These are phyloP conservation scores for Eucalyptus marginata DNA, from an alignment of 345 rosid species.

Conservation along the genomic window DNA sequence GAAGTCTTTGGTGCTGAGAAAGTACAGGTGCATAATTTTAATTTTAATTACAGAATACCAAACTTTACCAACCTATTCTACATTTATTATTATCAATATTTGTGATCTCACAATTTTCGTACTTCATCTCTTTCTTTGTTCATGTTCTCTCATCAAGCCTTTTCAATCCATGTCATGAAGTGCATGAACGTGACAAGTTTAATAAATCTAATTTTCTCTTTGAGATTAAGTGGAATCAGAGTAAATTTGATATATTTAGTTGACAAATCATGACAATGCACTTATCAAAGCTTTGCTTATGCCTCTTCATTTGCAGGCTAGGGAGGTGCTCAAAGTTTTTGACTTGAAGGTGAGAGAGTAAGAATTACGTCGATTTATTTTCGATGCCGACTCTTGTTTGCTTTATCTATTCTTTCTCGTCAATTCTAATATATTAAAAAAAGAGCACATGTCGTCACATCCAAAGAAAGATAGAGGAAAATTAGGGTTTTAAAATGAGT, in stretches of 20 bases:
- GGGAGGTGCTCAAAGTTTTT: constrained; percentile 23
- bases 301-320: constrained; percentile 11
- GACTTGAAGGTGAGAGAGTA: constrained; percentile 19
- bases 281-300: not conserved
- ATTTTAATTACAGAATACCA: not conserved
- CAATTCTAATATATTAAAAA: not conserved
- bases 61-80: not conserved
- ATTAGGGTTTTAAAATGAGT: not conserved
- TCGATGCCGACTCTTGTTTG: not conserved
- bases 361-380: not conserved
- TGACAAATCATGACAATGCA: not conserved
- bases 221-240: not conserved
- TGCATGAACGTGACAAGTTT: not conserved
- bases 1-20: constrained; percentile 33
- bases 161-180: not conserved
- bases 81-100: not conserved
- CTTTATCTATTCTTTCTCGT: not conserved
- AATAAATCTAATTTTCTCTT: not conserved
- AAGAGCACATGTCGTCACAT: not conserved
- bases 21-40: constrained; percentile 13
- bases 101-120: not conserved
- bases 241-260: not conserved
- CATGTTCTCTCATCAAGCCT: not conserved
- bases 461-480: too few relatives aligned
- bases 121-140: not conserved